Evolutionary conservation across 495 filamentous ascomycete genomes (phyloP).

Genomic region (Penicillium cinerascens): DNA sequence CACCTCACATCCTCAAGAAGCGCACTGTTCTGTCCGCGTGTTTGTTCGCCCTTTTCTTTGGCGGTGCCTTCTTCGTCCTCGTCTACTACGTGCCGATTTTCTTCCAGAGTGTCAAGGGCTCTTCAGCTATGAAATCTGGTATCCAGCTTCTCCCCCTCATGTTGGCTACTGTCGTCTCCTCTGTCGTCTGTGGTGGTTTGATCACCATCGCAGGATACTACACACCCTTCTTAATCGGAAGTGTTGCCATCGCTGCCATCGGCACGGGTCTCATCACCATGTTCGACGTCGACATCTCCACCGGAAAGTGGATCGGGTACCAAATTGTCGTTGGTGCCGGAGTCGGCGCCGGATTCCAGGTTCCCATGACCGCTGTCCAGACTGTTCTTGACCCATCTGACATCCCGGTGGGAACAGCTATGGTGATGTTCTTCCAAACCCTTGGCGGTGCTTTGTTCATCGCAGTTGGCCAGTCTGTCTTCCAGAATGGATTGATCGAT

Average conservation of each 20-base stretch:
- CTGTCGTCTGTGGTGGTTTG: constrained; percentile 41
- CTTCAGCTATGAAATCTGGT: constrained; percentile 61
- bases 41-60: constrained; percentile 54
- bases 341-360: constrained; percentile 49
- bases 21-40: constrained; percentile 48
- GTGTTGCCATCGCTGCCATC: constrained; percentile 50
- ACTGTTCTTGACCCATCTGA: constrained; percentile 21
- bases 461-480: constrained; percentile 59
- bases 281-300: constrained; percentile 40
- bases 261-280: constrained; percentile 65
- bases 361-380: constrained; percentile 33
- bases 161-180: constrained; percentile 32
- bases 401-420: constrained; percentile 33
- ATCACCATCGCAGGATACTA: constrained; percentile 65
- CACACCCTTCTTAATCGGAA: constrained; percentile 60
- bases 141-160: constrained; percentile 36
- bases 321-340: constrained; percentile 55
- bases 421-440: constrained; percentile 68
- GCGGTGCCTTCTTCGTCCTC: constrained; percentile 36
- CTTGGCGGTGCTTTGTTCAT: constrained; percentile 67
- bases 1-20: constrained; percentile 33
- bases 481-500: constrained; percentile 55
- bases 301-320: constrained; percentile 55
- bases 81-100: constrained; percentile 45
- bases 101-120: constrained; percentile 58